Evolutionary conservation across 1,284 basidiomycete genomes (phyloP).

Genomic region (Ganoderma leucocontextum): DNA sequence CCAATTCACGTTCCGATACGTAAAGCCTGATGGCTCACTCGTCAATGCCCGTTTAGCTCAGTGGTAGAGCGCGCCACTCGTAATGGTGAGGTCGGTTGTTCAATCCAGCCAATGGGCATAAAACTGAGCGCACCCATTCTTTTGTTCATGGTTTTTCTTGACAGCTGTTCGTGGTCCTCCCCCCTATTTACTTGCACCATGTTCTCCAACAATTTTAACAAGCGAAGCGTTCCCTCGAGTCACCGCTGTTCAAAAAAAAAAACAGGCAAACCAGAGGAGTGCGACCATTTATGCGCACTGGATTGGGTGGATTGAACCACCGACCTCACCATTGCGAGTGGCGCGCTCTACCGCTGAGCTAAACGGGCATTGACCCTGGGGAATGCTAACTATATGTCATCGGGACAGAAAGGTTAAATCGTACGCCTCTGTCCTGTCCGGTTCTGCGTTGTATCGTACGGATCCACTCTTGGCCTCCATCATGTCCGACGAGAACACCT

Average conservation of each 20-base stretch:
- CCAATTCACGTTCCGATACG: background rate
- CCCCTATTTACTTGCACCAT: no score
- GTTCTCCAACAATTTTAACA: no score
- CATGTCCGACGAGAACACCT: constrained; percentile 34
- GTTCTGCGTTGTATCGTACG: background rate
- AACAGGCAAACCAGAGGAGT: no score
- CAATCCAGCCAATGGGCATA: constrained; percentile 35
- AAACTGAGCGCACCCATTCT: no score
- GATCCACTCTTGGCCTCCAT: background rate
- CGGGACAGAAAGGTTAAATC: no score
- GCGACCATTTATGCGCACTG: no score
- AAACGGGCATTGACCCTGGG: constrained; percentile 18
- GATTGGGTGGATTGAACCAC: constrained; percentile 35
- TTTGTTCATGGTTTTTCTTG: no score
- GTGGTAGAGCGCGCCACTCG: constrained; percentile 35
- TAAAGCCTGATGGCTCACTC: no score
- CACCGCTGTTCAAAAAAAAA: no score
- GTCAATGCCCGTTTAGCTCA: constrained; percentile 35
- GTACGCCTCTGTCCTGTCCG: background rate
- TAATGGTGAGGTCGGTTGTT: constrained; percentile 36
- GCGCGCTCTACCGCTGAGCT: constrained; percentile 34
- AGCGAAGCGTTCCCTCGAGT: no score
- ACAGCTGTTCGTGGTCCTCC: no score
- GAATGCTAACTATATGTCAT: no score
- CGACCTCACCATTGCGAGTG: constrained; percentile 33